phyloP scores from a whole-genome alignment of 495 filamentous ascomycete genomes.

The Penicillium salamii region DNA sequence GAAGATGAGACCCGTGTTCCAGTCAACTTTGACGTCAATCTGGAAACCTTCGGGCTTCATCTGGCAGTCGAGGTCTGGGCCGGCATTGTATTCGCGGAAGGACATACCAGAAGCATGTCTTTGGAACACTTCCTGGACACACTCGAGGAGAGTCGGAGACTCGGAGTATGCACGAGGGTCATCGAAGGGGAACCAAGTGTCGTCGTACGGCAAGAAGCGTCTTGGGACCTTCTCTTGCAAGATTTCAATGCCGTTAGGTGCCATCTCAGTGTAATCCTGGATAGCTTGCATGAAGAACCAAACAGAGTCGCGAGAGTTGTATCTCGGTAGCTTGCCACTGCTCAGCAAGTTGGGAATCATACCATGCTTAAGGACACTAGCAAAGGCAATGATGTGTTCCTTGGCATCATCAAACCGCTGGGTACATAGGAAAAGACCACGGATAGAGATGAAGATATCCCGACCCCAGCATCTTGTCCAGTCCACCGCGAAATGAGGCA shows the following conservation, averaged over 20 bases:
- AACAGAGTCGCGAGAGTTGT: slow-evolving; percentile 92
- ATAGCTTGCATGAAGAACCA: slow-evolving; percentile 97
- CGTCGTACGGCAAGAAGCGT: slow-evolving; percentile 93
- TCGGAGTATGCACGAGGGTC: slow-evolving; percentile 84
- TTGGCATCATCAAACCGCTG: slow-evolving; percentile 83
- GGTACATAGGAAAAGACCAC: slow-evolving; percentile 85
- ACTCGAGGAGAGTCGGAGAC: slow-evolving; percentile 74
- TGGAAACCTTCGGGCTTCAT: slow-evolving; percentile 93
- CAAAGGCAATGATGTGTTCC: slow-evolving; percentile 94
- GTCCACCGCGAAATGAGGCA: slow-evolving; percentile 90
- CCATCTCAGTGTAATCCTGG: slow-evolving; percentile 87
- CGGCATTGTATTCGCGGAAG: slow-evolving; percentile 93
- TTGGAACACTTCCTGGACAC: slow-evolving; percentile 91
- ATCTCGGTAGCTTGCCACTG: slow-evolving; percentile 83
- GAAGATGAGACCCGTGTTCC: slow-evolving; percentile 88
- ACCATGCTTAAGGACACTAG: slow-evolving; percentile 94
- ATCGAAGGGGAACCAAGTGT: slow-evolving; percentile 80
- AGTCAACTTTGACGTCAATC: slow-evolving; percentile 85
- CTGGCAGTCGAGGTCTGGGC: slow-evolving; percentile 79
- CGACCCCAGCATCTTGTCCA: slow-evolving; percentile 98
- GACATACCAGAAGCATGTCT: slow-evolving; percentile 85
- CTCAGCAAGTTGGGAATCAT: slow-evolving; percentile 97
- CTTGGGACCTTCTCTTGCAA: slow-evolving; percentile 74
- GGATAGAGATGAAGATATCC: slow-evolving; percentile 92
- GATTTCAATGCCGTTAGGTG: slow-evolving; percentile 70